Evolutionary conservation across 1,284 basidiomycete genomes (phyloP), one percentile per base, ranked within the genome.

Genomic region (Ustilago curta): DNA sequence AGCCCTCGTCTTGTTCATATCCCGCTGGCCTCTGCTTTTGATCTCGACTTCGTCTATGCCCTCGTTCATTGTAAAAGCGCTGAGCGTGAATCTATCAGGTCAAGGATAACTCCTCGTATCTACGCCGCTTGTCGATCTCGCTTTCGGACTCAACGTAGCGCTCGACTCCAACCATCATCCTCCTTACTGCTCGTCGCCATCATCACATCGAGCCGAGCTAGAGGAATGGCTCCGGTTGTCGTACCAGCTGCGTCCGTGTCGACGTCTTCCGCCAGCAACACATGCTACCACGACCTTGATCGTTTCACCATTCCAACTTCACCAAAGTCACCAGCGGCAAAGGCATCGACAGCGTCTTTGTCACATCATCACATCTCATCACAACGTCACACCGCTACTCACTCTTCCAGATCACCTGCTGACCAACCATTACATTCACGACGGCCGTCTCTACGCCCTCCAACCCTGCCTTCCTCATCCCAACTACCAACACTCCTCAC

Each of bases 401-500:
- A 37, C 6, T 37, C 35, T 37, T 37, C 35, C 35, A 16, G 12
- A 4, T 59, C 56, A 37, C 11, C 56, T n/a, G 11, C n/a, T 21
- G 5, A 19, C 29, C 21, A 23, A n/a, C 18, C 50, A 19, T 52
- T 43, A 12, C 40, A 39, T 21, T 8, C 29, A 16, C 44, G 18
- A 25, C 14, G 21, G 19, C 14, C 23, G 19, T 42, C 27, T 11
- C 53, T 42, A 51, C 31, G 12, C 37, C 35, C 29, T 2, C 6
- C 48, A 48, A 21, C 47, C 8, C 25, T 49, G 0, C 68, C 35
- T 14, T 12, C 58, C 54, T 57, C 58, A 12, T 50, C 68, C 9
- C 44, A 61, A 5, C 48, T 55, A 3, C 59, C 63, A 12, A 61
- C 55, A 16, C 60, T 74, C n/a, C 53, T 74, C 23, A 37, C 57